Percentiles rank a stretch among this genome's conserved stretches.
These are phyloP conservation scores for Candida jianshihensis DNA, from an alignment of 805 yeast genomes.

Conservation along the genomic window DNA sequence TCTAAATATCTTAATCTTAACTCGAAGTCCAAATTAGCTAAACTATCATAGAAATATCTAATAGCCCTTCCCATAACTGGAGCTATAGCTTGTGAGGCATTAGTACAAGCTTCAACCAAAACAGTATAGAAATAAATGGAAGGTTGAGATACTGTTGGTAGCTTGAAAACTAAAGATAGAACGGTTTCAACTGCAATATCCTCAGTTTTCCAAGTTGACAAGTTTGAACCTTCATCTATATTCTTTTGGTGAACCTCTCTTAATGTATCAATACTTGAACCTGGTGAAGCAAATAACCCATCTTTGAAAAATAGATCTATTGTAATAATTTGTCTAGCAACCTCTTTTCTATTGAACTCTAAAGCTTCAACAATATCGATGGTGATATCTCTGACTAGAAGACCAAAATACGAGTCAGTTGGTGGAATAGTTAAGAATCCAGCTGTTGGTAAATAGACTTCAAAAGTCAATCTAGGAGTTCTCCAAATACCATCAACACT, in stretches of 20 bases:
- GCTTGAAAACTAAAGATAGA: constrained; percentile 65
- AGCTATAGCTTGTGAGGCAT: constrained; percentile 79
- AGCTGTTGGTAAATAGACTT: constrained; percentile 46
- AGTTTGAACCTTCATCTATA: constrained; percentile 22
- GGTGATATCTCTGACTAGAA: constrained; percentile 67
- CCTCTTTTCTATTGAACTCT: constrained; percentile 86
- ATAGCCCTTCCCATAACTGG: constrained; percentile 93
- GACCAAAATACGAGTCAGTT: constrained; percentile 41
- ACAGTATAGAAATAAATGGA: constrained; percentile 78
- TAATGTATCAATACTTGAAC: constrained; percentile 70
- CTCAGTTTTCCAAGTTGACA: constrained; percentile 84
- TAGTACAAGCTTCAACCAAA: constrained; percentile 77
- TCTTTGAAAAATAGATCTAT: constrained; percentile 66
- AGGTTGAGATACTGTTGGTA: constrained; percentile 62
- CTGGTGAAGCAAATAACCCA: constrained; percentile 62
- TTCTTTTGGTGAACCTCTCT: constrained; percentile 34
- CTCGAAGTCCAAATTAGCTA: constrained; percentile 69
- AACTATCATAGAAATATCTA: constrained; percentile 66
- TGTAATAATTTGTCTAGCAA: constrained; percentile 73
- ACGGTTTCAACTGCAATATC: constrained; percentile 83
- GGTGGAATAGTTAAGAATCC: constrained; percentile 65
- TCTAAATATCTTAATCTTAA: constrained; percentile 64
- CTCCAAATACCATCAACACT: constrained; percentile 64
- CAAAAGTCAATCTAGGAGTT: constrained; percentile 52
- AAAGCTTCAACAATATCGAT: constrained; percentile 70